Conservation (phyloP, 257 asterid species). For the Datura wrightii region DNA sequence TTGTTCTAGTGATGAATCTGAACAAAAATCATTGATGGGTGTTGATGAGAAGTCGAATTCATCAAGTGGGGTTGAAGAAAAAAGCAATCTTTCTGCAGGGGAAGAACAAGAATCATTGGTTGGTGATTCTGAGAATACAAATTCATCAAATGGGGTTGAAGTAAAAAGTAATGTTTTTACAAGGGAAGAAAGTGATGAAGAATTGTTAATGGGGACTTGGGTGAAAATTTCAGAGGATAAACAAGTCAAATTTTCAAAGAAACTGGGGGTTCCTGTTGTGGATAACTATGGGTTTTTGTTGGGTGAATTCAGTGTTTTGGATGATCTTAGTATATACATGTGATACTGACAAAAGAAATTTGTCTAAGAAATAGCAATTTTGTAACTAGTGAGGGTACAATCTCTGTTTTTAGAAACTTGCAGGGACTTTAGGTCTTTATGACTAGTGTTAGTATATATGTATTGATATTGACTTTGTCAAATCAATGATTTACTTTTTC, state of each 20-base stretch:
- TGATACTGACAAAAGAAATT: not conserved
- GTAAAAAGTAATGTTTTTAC: not conserved
- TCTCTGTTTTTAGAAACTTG: no score
- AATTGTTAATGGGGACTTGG: not conserved
- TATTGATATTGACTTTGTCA: not conserved
- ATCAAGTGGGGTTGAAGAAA: not conserved
- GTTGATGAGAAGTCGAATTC: not conserved
- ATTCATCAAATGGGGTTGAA: not conserved
- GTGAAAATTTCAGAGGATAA: not conserved
- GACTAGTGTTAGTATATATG: no score
- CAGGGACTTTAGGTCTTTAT: no score
- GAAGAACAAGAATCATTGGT: not conserved
- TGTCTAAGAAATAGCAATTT: no score
- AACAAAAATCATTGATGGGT: not conserved
- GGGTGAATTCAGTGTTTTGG: not conserved
- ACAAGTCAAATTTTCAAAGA: not conserved
- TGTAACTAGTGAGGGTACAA: no score
- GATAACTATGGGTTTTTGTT: not conserved
- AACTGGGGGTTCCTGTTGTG: not conserved
- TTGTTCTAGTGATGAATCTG: not conserved
- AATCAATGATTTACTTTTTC: not conserved
- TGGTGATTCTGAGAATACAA: not conserved
- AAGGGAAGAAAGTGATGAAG: not conserved
- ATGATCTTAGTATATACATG: not conserved
- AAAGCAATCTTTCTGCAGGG: not conserved